Base-by-base conservation (phyloP, 148 eudicot genomes). In the Beta vulgaris region DNA sequence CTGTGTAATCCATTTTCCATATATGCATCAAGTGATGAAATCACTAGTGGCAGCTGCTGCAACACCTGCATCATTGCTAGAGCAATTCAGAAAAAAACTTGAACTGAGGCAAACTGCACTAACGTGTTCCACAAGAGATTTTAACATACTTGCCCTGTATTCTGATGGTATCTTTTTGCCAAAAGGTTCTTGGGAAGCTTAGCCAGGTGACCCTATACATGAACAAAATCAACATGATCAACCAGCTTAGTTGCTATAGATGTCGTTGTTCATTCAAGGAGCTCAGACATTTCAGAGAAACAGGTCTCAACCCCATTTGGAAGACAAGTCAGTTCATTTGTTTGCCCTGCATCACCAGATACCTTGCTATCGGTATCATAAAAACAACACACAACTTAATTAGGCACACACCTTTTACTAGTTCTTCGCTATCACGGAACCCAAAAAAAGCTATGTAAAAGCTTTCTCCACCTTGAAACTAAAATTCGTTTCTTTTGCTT, bases 21-120 rank as follows among this genome's bases (percentile, higher is more conserved):
- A 66, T 94, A 88, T 55, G 95, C 92, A 86, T 94, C 97, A 87
- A 94, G 78, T 16, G 98, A 85, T 51, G 98, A 90, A 76, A 94
- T 87, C 34, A 94, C 97, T 58, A 54, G 65, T 51, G 98, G 98
- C 81, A 94, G 78, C 84, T 86, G 91, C 80, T 91, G 84, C 78
- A 91, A 81, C 19, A 84, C 86, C 98, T 93, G 86, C 77, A 83
- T 34, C 37, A 64, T 54, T 25, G 37, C 51, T 13, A 53, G n/a
- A 19, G 44, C 21, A 28, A 43, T 29, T 79, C 19, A 66, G 74
- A 58, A 44, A 37, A 25, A 61, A 13, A 35, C 54, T 68, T 3
- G 23, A 32, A 36, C 32, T n/a, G 59, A 58, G 55, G 37, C 14
- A 43, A 35, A 19, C 39, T 16, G 48, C 29, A 37, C 31, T 49